Evolutionary conservation across 2,329 filamentous ascomycete species (phyloP), one percentile per base, ranked within the genome.

Genomic region (Sporothrix dimorphospora): DNA sequence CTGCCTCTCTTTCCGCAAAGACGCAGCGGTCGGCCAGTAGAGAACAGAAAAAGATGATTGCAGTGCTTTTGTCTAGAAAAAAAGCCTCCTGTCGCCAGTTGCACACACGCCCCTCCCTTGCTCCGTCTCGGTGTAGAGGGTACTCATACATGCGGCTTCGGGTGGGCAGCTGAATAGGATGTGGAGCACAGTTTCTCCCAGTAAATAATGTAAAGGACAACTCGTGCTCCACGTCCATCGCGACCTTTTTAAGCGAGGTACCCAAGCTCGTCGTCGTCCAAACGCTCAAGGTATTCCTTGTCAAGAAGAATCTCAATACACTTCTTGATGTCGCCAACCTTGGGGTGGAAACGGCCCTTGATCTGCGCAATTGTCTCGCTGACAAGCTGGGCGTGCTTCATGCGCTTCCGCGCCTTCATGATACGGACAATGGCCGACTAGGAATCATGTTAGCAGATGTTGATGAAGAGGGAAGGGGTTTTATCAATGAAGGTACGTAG

Each of bases 361-460:
- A 99, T 98, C 82, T 98, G 96, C 79, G 91, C 92, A 81, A 99
- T 98, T 30, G 94, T 97, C 83, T 99, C 96, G 79, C 93, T 91
- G 71, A 99, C 94, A 14, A 99, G 90, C 79, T 96, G 92, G 74
- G 91, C 90, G 83, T 99, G 95, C 89, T 98, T 98, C 93, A 98
- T 97, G 84, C 92, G 93, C 90, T 99, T 98, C 74, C 96, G 92
- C 3, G 95, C 97, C 86, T 99, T 99, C 96, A 99, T 99, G 85
- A 99, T 98, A 79, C 96, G 93, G 72, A 99, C 96, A 81, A 99
- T 98, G 30, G 95, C 94, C 74, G 96, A 98, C 95, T 99, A 76
- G 11, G 71, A 69, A 14, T 9, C 65, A 8, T 30, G 73, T 78
- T 74, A 78, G 74, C 16, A 55, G 2, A 21, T 27, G 45, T 16